Evolutionary conservation across 2,329 filamentous ascomycete genomes (phyloP), one percentile per base, ranked within the genome.

Genomic region (Pleoardoris graminearum): DNA sequence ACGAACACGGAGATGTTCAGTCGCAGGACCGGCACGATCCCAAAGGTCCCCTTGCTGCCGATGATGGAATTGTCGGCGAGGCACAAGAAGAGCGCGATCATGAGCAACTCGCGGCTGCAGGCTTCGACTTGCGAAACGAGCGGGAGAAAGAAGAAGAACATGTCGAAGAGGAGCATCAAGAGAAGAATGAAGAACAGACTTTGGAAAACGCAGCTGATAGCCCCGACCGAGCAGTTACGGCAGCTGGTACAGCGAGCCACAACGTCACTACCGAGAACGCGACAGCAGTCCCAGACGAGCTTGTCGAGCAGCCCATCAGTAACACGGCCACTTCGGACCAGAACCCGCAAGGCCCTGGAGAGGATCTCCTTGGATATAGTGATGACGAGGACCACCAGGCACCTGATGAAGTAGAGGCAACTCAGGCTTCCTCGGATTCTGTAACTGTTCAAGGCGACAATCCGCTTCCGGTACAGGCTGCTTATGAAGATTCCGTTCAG

Each of bases 301-400:
- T 29, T 22, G 17, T n/a, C 22, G 33, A 45, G 12, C 22, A 19
- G 17, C 16, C 41, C 4, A 23, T 17, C 11, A 25, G 21, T 7
- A 45, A 41, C 32, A 32, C 38, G 27, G 51, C 25, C 29, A n/a
- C 12, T 29, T 36, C 44, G 7, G 48, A 51, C 8, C 25, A 54
- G 50, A 21, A 55, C 51, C 36, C 55, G 57, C 39, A 58, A 43
- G 56, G 62, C 14, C 53, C 61, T 30, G 68, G 74, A n/a, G 74
- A 72, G 11, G 76, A 79, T 57, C 53, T 76, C n/a, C 73, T 79
- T 60, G 78, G 79, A 53, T 82, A 81, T 60, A 78, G 79, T 21
- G 79, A 82, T 51, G 76, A 72, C n/a, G 75, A 78, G 33, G 63
- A 67, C n/a, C 49, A 61, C 7, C 37, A 57, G 33, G 48, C 54